Conservation (phyloP, 139 green algal genomes). For the Spirogloea muscicola region DNA sequence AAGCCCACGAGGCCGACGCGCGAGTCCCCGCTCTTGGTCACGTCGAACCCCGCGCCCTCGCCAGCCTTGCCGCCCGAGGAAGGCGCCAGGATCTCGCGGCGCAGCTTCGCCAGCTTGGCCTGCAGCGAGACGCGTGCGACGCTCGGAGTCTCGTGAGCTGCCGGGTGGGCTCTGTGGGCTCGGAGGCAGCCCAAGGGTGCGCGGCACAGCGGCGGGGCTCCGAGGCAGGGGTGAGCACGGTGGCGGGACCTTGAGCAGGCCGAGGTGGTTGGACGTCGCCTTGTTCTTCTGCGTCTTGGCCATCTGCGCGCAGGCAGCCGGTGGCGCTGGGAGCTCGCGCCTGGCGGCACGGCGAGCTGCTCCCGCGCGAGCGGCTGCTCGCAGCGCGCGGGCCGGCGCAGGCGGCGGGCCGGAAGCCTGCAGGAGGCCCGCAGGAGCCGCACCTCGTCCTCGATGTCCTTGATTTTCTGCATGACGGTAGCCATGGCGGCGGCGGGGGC, state of each 20-base stretch:
- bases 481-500: too few species aligned
- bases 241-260: conserved; percentile 85
- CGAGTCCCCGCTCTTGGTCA: conserved; percentile 95
- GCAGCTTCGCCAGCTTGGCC: conserved; percentile 96
- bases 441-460: conserved; percentile 50
- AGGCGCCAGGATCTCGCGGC: conserved; percentile 88
- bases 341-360: too few species aligned
- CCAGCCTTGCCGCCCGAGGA: conserved; percentile 63
- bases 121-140: too few species aligned
- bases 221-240: too few species aligned
- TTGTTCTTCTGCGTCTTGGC: conserved; percentile 99
- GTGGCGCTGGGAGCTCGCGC: too few species aligned
- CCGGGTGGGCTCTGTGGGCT: too few species aligned
- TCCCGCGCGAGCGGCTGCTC: too few species aligned
- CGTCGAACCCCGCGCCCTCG: conserved; percentile 84
- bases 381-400: too few species aligned
- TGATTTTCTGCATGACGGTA: conserved; percentile 52
- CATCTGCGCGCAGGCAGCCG: conserved; percentile 82
- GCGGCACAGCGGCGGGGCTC: too few species aligned
- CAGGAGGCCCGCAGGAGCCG: not conserved
- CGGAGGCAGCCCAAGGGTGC: too few species aligned
- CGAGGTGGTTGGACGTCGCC: conserved; percentile 84
- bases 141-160: too few species aligned
- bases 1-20: conserved; percentile 94
- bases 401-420: too few species aligned